A percentile compares a stretch with the other conserved stretches of the same genome.
These are phyloP conservation scores for Alternaria alternata DNA, from an alignment of 2,329 filamentous ascomycete species.

Conservation along the genomic window DNA sequence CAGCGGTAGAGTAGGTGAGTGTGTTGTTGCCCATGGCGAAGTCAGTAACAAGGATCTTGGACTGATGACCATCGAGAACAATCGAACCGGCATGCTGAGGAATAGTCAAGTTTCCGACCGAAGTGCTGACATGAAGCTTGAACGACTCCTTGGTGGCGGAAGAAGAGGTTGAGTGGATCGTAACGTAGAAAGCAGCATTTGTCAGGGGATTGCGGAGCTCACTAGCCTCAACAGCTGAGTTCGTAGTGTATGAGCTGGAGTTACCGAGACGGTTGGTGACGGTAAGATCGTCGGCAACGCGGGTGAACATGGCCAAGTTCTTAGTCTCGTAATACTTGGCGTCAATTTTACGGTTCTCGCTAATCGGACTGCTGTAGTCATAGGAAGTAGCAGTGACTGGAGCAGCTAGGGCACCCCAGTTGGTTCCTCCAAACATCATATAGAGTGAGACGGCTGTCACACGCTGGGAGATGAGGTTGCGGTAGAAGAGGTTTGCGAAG, in stretches of 20 bases:
- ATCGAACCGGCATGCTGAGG: constrained; percentile 60
- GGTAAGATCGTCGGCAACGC: constrained; percentile 64
- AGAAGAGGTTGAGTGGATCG: constrained; percentile 63
- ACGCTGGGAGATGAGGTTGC: constrained; percentile 67
- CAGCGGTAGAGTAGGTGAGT: constrained; percentile 62
- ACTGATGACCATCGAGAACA: constrained; percentile 66
- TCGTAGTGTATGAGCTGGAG: constrained; percentile 61
- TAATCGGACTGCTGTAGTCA: constrained; percentile 70
- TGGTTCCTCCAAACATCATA: constrained; percentile 72
- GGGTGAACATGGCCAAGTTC: constrained; percentile 66
- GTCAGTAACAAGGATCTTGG: constrained; percentile 69
- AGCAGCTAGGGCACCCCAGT: constrained; percentile 67
- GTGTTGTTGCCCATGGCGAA: constrained; percentile 64
- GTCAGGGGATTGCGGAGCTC: constrained; percentile 68
- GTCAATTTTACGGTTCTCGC: constrained; percentile 65
- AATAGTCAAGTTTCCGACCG: constrained; percentile 62
- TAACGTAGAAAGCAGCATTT: constrained; percentile 66
- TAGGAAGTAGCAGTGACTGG: constrained; percentile 68
- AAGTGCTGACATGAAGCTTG: constrained; percentile 64
- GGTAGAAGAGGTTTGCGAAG: constrained; percentile 71
- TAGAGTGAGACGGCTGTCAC: constrained; percentile 69
- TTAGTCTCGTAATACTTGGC: constrained; percentile 71
- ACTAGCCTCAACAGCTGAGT: constrained; percentile 60
- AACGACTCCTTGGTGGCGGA: constrained; percentile 62
- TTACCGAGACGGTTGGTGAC: constrained; percentile 61